phyloP scores from a whole-genome alignment of 2,329 filamentous ascomycete species.

The Cladophialophora immunda region DNA sequence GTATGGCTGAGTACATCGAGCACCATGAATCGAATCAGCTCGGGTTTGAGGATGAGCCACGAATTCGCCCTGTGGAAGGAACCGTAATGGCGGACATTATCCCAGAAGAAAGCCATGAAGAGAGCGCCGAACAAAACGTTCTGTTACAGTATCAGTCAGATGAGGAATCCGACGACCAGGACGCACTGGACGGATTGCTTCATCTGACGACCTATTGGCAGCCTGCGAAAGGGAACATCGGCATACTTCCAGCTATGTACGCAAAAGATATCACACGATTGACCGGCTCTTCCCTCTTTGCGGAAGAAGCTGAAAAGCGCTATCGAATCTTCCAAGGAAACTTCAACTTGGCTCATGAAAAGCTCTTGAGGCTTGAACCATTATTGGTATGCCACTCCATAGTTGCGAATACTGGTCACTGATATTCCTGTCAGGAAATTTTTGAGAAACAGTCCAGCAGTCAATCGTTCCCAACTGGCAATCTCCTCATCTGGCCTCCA shows the following conservation, averaged over 20 bases:
- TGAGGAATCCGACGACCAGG: slow-evolving; percentile 33
- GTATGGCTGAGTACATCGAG: slow-evolving; percentile 33
- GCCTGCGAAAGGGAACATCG: slow-evolving; percentile 35
- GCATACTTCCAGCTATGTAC: slow-evolving; percentile 34
- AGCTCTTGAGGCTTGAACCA: slow-evolving; percentile 38
- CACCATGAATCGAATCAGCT: slow-evolving; percentile 19
- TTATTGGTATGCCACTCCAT: slow-evolving; percentile 30
- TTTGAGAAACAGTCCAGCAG: slow-evolving; percentile 26
- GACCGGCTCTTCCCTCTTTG: slow-evolving; percentile 36
- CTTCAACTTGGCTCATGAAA: slow-evolving; percentile 33
- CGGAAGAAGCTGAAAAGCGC: slow-evolving; percentile 34
- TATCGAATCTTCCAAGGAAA: slow-evolving; percentile 37
- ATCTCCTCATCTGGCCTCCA: slow-evolving; percentile 33
- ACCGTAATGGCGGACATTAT: slow-evolving; percentile 29
- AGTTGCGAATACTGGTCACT: slow-evolving; percentile 1
- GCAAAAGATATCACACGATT: slow-evolving; percentile 33
- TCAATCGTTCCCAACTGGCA: slow-evolving; percentile 20
- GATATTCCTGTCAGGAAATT: slow-evolving; percentile 25
- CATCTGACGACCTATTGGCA: slow-evolving; percentile 37
- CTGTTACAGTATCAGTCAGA: slow-evolving; percentile 35
- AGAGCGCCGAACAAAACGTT: slow-evolving; percentile 1
- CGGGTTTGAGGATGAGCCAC: slow-evolving; percentile 32
- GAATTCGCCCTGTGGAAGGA: slow-evolving; percentile 29
- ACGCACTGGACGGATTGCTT: slow-evolving; percentile 28
- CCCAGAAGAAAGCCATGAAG: slow-evolving; percentile 19